A percentile compares a stretch with the other conserved stretches of the same genome.
phyloP scores from a whole-genome alignment of 2,329 filamentous ascomycete species.

The Sarocladium brachiariae region DNA sequence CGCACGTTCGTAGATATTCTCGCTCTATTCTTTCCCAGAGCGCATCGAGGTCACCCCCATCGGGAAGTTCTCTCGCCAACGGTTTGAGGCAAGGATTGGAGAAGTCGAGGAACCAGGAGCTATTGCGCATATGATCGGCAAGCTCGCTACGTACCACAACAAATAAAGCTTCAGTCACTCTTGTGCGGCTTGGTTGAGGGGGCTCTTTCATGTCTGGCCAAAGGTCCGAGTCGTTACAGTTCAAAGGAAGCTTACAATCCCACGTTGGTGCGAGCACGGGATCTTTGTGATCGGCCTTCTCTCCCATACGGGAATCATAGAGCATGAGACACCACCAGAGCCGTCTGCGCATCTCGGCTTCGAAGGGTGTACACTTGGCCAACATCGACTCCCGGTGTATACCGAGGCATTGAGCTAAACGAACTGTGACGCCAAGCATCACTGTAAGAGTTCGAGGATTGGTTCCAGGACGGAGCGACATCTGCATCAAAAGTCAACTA shows the following conservation, averaged over 20 bases:
- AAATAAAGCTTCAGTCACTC: slow-evolving; percentile 36
- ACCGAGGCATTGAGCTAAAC: slow-evolving; percentile 51
- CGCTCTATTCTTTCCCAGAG: slow-evolving; percentile 37
- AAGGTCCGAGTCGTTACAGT: slow-evolving; percentile 40
- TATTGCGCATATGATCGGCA: slow-evolving; percentile 30
- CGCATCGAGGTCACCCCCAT: slow-evolving; percentile 21
- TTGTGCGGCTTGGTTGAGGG: slow-evolving; percentile 18
- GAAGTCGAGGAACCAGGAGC: slow-evolving; percentile 27
- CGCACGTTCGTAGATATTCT: slow-evolving; percentile 36
- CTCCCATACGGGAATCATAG: slow-evolving; percentile 50
- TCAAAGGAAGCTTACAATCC: slow-evolving; percentile 36
- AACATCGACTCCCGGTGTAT: slow-evolving; percentile 40
- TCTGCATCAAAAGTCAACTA: slow-evolving; percentile 23
- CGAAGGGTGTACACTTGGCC: slow-evolving; percentile 27
- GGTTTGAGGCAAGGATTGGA: slow-evolving; percentile 24
- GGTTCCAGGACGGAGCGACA: slow-evolving; percentile 35
- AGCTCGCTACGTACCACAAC: slow-evolving; percentile 32
- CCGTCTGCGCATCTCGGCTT: slow-evolving; percentile 53
- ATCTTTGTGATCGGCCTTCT: slow-evolving; percentile 35
- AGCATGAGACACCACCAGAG: slow-evolving; percentile 56
- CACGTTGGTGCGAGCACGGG: slow-evolving; percentile 26
- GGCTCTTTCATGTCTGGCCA: slow-evolving; percentile 30
- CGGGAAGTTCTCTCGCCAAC: slow-evolving; percentile 17
- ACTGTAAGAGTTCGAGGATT: slow-evolving; percentile 45
- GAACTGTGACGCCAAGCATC: slow-evolving; percentile 46